Percentiles rank a stretch among this genome's conserved stretches.
Evolutionary conservation across 805 yeast genomes (phyloP).

Genomic region (Candida ortonii): DNA sequence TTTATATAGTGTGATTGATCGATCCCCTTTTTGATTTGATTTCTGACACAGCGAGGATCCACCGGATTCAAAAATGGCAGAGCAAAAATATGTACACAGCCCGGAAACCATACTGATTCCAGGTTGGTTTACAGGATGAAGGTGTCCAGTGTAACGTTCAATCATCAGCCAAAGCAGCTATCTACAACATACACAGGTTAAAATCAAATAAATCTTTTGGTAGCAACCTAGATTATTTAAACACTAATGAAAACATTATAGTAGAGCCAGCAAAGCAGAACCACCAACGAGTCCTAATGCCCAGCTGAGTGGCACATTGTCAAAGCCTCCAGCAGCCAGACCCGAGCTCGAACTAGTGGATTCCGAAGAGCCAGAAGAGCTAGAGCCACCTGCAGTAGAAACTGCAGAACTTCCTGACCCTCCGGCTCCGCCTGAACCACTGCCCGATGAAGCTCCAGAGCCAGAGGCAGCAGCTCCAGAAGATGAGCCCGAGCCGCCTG

Average conservation of each 20-base stretch:
- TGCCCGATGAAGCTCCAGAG: constrained; percentile 5
- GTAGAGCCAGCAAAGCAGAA: constrained; percentile 26
- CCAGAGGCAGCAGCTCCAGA: constrained; percentile 2
- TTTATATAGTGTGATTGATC: no score
- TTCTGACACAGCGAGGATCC: constrained; percentile 5
- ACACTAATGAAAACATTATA: constrained; percentile 20
- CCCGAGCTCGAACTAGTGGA: constrained; percentile 14
- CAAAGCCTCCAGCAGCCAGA: constrained; percentile 11
- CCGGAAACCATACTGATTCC: no score
- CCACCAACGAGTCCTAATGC: constrained; percentile 23
- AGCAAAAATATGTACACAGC: not conserved
- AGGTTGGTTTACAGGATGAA: no score
- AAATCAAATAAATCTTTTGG: no score
- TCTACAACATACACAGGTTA: no score
- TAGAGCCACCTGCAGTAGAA: constrained; percentile 3
- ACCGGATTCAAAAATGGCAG: constrained; percentile 4
- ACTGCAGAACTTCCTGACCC: constrained; percentile 8
- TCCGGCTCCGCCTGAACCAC: constrained; percentile 6
- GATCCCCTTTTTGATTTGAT: constrained; percentile 16
- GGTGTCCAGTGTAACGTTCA: no score
- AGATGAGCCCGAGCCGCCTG: constrained; percentile 3
- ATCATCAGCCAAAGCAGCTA: no score
- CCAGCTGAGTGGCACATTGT: constrained; percentile 16
- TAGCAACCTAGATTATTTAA: no score
- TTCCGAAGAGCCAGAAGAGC: constrained; percentile 7